Conservation (phyloP, 148 eudicot genomes). For the Oxyria digyna region DNA sequence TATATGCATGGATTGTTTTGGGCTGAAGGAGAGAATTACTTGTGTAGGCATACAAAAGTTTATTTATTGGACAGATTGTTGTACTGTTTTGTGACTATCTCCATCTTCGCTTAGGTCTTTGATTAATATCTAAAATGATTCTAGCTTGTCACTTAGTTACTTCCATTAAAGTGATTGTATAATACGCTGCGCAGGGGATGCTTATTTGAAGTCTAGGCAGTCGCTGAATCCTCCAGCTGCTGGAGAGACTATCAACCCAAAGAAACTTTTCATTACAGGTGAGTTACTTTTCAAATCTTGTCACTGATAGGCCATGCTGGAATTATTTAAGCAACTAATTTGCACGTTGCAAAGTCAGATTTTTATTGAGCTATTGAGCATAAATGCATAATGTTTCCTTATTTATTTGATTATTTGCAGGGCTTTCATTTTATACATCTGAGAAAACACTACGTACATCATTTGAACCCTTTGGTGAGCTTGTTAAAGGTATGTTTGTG, state of each 20-base stretch:
- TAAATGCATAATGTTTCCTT: background rate
- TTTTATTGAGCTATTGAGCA: background rate
- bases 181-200: slow-evolving; percentile 29
- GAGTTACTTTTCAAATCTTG: slow-evolving; percentile 11
- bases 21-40: background rate
- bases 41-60: background rate
- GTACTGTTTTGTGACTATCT: background rate
- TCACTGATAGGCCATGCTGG: background rate
- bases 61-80: background rate
- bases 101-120: background rate
- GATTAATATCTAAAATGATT: background rate
- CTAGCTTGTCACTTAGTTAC: background rate
- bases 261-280: slow-evolving; percentile 92
- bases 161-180: background rate
- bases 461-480: slow-evolving; percentile 81
- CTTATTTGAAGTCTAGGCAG: slow-evolving; percentile 7
- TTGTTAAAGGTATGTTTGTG: slow-evolving; percentile 46
- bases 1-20: background rate
- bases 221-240: slow-evolving; percentile 22
- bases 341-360: background rate
- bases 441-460: slow-evolving; percentile 86
- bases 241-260: slow-evolving; percentile 34
- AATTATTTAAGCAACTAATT: background rate
- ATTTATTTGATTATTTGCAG: slow-evolving; percentile 18
- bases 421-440: slow-evolving; percentile 90